Evolutionary conservation across 352 stramenopile species (phyloP), one percentile per base, ranked within the genome.

Genomic region (Elongisporangium anandrum): DNA sequence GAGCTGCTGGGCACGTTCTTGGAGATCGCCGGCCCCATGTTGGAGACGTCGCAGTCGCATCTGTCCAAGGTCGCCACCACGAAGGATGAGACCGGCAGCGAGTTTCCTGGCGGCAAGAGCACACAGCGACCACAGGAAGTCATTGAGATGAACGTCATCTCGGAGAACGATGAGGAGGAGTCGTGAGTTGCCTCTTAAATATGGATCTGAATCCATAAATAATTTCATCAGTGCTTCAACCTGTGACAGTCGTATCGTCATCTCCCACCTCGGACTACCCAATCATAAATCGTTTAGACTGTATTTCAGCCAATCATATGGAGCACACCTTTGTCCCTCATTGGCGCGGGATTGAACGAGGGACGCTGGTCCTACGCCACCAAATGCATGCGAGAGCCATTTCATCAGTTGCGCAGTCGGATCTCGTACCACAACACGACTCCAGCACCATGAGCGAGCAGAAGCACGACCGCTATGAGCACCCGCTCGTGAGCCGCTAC

Each of bases 401-500:
- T 59, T 39, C 52, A 50, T 59, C 50, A 56, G 29, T 17, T n/a
- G 41, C 20, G 26, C 16, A 39, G 22, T 16, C 52, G 23, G 24
- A 47, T 49, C 20, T 38, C 34, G 10, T 54, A 17, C 9, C 52
- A 21, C 45, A 21, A 20, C 51, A 19, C 17, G 23, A 56, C 22
- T 13, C 17, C 17, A 50, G 47, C 12, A 60, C 24, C 55, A 80
- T 78, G 72, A 81, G 69, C 64, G 66, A 83, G 52, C 45, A 62
- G 23, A 73, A 56, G 66, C 83, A 90, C 75, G 75, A 87, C 70
- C 81, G 80, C 65, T 97, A 97, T 60, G 85, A 96, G 76, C 86
- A 97, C 74, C 88, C 88, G 67, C 80, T 96, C 34, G 89, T 95
- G 70, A 79, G 68, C 60, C 95, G 95, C 73, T 99, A 99, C 77